A percentile compares a stretch with the other conserved stretches of the same genome.
Evolutionary conservation across 805 yeast species (phyloP).

Genomic region (Pichia phayaonensis): DNA sequence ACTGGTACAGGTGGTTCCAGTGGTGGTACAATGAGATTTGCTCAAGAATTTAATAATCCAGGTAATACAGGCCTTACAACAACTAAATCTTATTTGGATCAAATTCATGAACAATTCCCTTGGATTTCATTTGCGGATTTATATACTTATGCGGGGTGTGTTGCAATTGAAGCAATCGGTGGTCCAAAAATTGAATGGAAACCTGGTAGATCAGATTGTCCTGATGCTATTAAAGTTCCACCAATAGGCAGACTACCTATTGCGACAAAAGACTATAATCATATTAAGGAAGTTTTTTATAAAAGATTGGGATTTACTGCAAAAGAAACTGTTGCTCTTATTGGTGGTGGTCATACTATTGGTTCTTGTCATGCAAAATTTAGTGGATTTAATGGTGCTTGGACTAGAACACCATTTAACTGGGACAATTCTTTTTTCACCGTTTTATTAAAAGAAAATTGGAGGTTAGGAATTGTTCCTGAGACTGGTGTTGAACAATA

Average conservation of each 20-base stretch:
- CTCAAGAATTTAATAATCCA: constrained; percentile 46
- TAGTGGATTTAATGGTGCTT: constrained; percentile 43
- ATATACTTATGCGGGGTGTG: constrained; percentile 73
- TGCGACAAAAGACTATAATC: constrained; percentile 56
- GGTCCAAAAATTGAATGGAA: constrained; percentile 79
- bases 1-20: constrained; percentile 54
- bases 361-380: constrained; percentile 64
- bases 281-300: constrained; percentile 53
- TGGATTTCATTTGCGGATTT: constrained; percentile 77
- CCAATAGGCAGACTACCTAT: constrained; percentile 69
- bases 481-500: constrained; percentile 36
- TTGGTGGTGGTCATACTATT: constrained; percentile 71
- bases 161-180: constrained; percentile 68
- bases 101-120: constrained; percentile 48
- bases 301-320: constrained; percentile 60
- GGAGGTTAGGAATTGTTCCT: constrained; percentile 32
- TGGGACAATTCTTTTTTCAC: constrained; percentile 39
- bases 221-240: constrained; percentile 43
- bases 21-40: constrained; percentile 60
- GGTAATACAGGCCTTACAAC: constrained; percentile 59
- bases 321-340: constrained; percentile 63
- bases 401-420: constrained; percentile 35
- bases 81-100: constrained; percentile 49
- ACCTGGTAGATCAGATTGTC: constrained; percentile 67
- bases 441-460: constrained; percentile 43